Percentiles rank a stretch among this genome's conserved stretches.
phyloP scores from a whole-genome alignment of 805 yeast species.

The Zygotorulaspora florentina region DNA sequence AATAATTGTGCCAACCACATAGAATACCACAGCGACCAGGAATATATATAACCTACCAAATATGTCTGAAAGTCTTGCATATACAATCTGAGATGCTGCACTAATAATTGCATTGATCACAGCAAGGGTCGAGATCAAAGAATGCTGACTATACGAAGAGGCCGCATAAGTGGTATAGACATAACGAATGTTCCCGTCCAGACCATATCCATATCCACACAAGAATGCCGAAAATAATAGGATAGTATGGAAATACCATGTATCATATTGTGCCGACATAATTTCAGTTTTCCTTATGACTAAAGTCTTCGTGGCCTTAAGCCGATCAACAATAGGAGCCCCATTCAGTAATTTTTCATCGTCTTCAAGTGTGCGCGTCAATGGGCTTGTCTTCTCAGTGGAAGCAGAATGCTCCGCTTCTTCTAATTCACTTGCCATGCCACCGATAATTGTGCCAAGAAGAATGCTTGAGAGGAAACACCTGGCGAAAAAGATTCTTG shows the following conservation, averaged over 20 bases:
- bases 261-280: constrained; percentile 43
- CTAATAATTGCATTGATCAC: constrained; percentile 51
- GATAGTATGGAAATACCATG: constrained; percentile 33
- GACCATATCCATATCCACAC: constrained; percentile 52
- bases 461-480: too few relatives aligned
- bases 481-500: too few relatives aligned
- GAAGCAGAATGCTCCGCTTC: too few relatives aligned
- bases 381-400: too few relatives aligned
- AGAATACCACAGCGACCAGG: constrained; percentile 44
- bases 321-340: constrained; percentile 2
- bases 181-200: constrained; percentile 47
- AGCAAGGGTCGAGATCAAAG: constrained; percentile 48
- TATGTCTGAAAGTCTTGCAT: constrained; percentile 52
- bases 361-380: too few relatives aligned
- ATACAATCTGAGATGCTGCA: constrained; percentile 55
- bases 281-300: constrained; percentile 51
- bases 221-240: constrained; percentile 45
- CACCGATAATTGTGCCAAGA: too few relatives aligned
- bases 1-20: constrained; percentile 53
- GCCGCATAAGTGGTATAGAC: constrained; percentile 53
- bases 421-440: too few relatives aligned
- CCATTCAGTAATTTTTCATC: too few relatives aligned
- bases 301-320: constrained; percentile 31
- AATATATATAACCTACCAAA: constrained; percentile 53
- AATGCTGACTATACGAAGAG: constrained; percentile 44